phyloP scores from a whole-genome alignment of 306 rosid species.

The Lagenaria siceraria region DNA sequence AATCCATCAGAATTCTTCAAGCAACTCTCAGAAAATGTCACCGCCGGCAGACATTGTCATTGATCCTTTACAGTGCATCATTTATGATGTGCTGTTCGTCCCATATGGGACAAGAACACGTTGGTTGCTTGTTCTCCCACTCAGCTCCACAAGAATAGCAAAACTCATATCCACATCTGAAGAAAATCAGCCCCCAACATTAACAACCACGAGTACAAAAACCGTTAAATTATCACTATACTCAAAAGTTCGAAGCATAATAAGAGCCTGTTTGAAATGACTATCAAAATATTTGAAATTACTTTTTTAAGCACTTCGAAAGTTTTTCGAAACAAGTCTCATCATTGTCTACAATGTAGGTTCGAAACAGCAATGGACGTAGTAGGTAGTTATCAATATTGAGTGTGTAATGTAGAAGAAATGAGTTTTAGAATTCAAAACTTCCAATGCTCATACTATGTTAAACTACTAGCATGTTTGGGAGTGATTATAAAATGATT shows the following conservation, averaged over 20 bases:
- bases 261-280: too few relatives aligned
- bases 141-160: slow-evolving; percentile 71
- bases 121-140: slow-evolving; percentile 56
- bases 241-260: not conserved
- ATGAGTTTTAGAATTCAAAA: not conserved
- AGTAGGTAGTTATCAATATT: not conserved
- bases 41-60: not conserved
- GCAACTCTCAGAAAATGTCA: not conserved
- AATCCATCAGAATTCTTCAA: not conserved
- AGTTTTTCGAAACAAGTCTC: not conserved
- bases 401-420: not conserved
- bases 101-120: slow-evolving; percentile 71
- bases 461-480: not conserved
- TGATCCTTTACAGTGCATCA: slow-evolving; percentile 8
- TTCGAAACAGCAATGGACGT: not conserved
- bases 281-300: too few relatives aligned
- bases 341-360: not conserved
- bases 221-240: not conserved
- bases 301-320: not conserved
- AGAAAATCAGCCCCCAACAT: slow-evolving; percentile 1
- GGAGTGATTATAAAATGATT: too few relatives aligned
- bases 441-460: not conserved
- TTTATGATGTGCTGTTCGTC: slow-evolving; percentile 39
- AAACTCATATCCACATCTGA: slow-evolving; percentile 63
- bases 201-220: not conserved